A percentile compares a stretch with the other conserved stretches of the same genome.
Conservation (phyloP, 2,329 filamentous ascomycete species). For the Aspergillus spinulosporus region DNA sequence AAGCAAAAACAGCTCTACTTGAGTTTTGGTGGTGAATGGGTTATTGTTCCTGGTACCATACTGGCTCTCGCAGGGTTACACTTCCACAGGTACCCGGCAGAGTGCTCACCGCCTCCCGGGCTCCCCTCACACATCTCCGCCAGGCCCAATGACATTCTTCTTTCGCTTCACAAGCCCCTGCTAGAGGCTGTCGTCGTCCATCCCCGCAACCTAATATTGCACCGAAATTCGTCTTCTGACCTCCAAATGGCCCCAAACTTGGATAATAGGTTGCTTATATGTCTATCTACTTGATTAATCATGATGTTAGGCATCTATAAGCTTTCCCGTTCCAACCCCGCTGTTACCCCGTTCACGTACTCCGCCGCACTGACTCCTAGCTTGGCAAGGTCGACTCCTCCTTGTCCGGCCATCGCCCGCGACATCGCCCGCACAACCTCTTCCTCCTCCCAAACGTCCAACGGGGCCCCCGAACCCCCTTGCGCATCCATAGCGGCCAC, state of each 20-base stretch:
- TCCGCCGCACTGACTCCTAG: constrained; percentile 45
- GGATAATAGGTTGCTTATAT: constrained; percentile 1
- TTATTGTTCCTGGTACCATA: constrained; percentile 2
- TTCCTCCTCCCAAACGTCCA: constrained; percentile 69
- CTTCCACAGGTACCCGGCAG: neutral
- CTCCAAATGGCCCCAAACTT: neutral
- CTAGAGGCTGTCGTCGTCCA: constrained; percentile 12
- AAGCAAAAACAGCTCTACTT: constrained; percentile 6
- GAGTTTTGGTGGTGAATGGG: constrained; percentile 1
- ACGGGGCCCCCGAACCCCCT: constrained; percentile 54
- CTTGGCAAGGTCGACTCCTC: constrained; percentile 43
- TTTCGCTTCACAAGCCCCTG: constrained; percentile 10
- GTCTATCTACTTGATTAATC: neutral
- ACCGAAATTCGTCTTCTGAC: constrained; percentile 5
- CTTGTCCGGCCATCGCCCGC: constrained; percentile 70
- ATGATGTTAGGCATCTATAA: neutral
- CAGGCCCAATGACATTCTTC: constrained; percentile 8
- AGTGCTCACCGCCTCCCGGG: constrained; percentile 3
- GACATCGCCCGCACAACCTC: constrained; percentile 65
- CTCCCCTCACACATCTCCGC: neutral
- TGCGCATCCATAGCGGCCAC: constrained; percentile 51
- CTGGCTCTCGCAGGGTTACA: neutral
- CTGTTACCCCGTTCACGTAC: constrained; percentile 47
- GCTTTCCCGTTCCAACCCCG: constrained; percentile 34
- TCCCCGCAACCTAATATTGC: constrained; percentile 1